Evolutionary conservation across 1,139 yeast species (phyloP).

Genomic region (Blastobotrys persicus): DNA sequence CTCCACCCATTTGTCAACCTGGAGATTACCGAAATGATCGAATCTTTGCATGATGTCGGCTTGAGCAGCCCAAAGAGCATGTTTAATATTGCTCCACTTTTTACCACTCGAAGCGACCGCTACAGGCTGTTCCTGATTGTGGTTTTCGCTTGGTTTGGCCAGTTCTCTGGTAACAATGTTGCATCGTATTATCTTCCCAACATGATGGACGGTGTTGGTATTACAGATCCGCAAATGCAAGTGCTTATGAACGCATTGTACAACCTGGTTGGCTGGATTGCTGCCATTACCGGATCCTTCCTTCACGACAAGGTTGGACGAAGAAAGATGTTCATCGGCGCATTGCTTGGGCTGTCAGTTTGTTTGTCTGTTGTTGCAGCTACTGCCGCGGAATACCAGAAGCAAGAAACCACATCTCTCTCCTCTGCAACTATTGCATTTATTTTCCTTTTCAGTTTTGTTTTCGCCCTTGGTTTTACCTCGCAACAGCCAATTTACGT

Average conservation of each 20-base stretch:
- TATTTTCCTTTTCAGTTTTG: slow-evolving; percentile 17
- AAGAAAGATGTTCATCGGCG: slow-evolving; percentile 18
- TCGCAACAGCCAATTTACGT: slow-evolving; percentile 33
- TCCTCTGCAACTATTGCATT: slow-evolving; percentile 19
- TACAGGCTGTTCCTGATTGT: slow-evolving; percentile 19
- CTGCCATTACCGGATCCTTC: slow-evolving; percentile 16
- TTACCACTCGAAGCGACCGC: slow-evolving; percentile 38
- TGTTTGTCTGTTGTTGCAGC: slow-evolving; percentile 22
- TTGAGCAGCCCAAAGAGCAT: slow-evolving; percentile 9
- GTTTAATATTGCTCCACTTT: slow-evolving; percentile 38
- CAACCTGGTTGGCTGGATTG: slow-evolving; percentile 9
- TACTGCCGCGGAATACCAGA: slow-evolving; percentile 17
- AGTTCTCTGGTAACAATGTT: slow-evolving; percentile 18
- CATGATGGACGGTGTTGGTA: slow-evolving; percentile 15
- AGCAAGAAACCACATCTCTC: slow-evolving; percentile 10
- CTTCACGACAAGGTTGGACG: slow-evolving; percentile 19
- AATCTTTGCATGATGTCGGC: slow-evolving; percentile 20
- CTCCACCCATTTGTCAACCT: slow-evolving; percentile 14
- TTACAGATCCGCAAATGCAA: slow-evolving; percentile 8
- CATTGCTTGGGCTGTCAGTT: slow-evolving; percentile 9
- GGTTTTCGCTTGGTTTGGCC: slow-evolving; percentile 11
- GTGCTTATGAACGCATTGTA: slow-evolving; percentile 10
- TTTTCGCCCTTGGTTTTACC: slow-evolving; percentile 19
- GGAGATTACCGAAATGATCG: slow-evolving; percentile 1
- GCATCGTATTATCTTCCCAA: slow-evolving; percentile 14